Evolutionary conservation across 2,329 filamentous ascomycete species (phyloP).

Genomic region (Claviceps spartinae): DNA sequence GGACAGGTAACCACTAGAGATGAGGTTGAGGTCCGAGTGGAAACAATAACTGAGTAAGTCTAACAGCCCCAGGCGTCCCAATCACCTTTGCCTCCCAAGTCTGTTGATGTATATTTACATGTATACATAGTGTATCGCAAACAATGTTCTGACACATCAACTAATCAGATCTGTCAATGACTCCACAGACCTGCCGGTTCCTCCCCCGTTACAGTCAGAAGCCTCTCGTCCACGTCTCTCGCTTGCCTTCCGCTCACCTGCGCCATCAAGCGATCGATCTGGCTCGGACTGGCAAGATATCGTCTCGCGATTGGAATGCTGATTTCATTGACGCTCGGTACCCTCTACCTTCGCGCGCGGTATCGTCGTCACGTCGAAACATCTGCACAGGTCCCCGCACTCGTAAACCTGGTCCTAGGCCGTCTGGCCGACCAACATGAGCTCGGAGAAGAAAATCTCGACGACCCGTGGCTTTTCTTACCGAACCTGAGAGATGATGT

Average conservation of each 20-base stretch:
- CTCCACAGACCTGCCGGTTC: constrained; percentile 58
- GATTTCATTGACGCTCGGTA: constrained; percentile 32
- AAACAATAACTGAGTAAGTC: constrained; percentile 37
- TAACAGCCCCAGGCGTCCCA: constrained; percentile 7
- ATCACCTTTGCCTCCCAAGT: neutral
- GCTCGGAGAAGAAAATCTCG: constrained; percentile 51
- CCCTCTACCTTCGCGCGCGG: constrained; percentile 50
- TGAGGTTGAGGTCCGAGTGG: constrained; percentile 37
- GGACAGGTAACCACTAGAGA: constrained; percentile 54
- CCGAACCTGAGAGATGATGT: constrained; percentile 88
- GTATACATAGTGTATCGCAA: neutral
- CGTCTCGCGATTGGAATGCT: constrained; percentile 66
- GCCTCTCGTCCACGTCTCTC: constrained; percentile 77
- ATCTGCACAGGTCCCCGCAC: constrained; percentile 59
- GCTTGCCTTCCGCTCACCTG: constrained; percentile 80
- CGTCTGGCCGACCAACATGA: constrained; percentile 74
- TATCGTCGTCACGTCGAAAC: constrained; percentile 51
- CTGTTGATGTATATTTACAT: too few relatives aligned
- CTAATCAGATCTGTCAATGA: constrained; percentile 75
- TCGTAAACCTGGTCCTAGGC: constrained; percentile 76
- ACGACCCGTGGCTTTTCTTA: constrained; percentile 72
- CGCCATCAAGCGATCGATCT: constrained; percentile 63
- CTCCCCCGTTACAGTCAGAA: constrained; percentile 45
- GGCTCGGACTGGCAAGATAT: constrained; percentile 74
- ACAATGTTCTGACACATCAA: constrained; percentile 43